Evolutionary conservation across 2,329 filamentous ascomycete species (phyloP), one percentile per base, ranked within the genome.

Genomic region (Botrytis byssoidea): DNA sequence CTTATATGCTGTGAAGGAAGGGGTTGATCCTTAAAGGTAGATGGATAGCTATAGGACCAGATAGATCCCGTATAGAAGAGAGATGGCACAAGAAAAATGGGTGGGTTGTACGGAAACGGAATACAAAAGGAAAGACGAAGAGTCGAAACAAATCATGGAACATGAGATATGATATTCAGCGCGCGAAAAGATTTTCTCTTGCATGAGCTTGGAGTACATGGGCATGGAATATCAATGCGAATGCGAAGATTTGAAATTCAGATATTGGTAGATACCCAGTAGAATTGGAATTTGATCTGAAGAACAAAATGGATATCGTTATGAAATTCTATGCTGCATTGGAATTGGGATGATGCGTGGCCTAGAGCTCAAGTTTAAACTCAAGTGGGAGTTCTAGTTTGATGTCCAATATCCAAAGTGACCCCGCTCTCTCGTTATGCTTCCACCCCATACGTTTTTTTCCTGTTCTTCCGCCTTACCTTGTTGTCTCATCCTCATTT

Each of bases 251-350:
- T 48, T 48, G 35, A 68, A 14, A 57, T 42, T 32, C 35, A 42
- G 25, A 68, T 14, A 37, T 35, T 42, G 48, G 18, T 68, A 68
- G 66, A 68, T 68, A 68, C 66, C 66, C 66, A 35, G 48, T 57
- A 68, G n/a, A 57, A 18, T 42, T 68, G 16, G 66, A 42, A 57
- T 37, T 68, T 55, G 20, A 57, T 8, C 18, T 57, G 22, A 57
- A 18, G n/a, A 4, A 20, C n/a, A 40, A 44, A 42, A 68, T 57
- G 16, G 22, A 42, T 42, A 18, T 42, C 6, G 22, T 57, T 42
- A 32, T 42, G 48, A 57, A 29, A 22, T 68, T 16, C 29, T 35
- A 42, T 22, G 18, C n/a, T 32, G 9, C 16, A 29, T 14, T 0
- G 46, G 2, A 29, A 35, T 60, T 12, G 20, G 18, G 8, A 35